These are phyloP conservation scores for Halocafeteria seosinensis DNA, from an alignment of 108 stramenopile species.

Conservation along the genomic window DNA sequence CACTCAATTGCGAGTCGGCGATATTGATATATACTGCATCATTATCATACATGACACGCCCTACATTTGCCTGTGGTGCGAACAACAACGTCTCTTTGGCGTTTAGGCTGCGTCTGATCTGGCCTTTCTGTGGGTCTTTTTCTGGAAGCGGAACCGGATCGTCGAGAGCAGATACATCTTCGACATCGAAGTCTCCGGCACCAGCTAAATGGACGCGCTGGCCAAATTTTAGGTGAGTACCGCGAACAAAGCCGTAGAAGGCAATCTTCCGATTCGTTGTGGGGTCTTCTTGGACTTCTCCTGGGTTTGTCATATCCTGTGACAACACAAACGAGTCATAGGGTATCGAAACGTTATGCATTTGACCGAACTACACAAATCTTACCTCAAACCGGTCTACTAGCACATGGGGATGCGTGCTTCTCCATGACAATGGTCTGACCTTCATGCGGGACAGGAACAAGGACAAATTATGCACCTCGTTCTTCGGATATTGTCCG, in stretches of 20 bases:
- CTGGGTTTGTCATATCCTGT: conserved; percentile 64
- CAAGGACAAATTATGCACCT: conserved; percentile 66
- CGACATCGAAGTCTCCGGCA: conserved; percentile 72
- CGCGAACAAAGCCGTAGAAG: conserved; percentile 86
- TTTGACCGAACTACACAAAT: too few species aligned
- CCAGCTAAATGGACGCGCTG: conserved; percentile 78
- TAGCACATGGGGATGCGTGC: conserved; percentile 85
- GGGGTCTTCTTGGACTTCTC: conserved; percentile 53
- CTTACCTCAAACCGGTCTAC: conserved; percentile 84
- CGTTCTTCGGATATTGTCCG: conserved; percentile 82
- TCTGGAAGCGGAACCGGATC: conserved; percentile 55
- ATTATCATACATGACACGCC: conserved; percentile 69
- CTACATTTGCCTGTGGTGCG: conserved; percentile 81
- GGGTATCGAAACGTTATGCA: too few species aligned
- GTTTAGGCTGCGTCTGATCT: conserved; percentile 44
- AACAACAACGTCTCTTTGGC: conserved; percentile 73
- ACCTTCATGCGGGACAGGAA: conserved; percentile 75
- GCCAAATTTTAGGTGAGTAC: conserved; percentile 66
- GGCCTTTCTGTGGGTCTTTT: conserved; percentile 48
- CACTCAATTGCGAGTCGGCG: conserved; percentile 61
- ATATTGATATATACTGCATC: conserved; percentile 95
- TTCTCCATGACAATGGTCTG: conserved; percentile 86
- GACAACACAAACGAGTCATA: too few species aligned
- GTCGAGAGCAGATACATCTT: conserved; percentile 41
- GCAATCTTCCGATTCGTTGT: conserved; percentile 56